Base-by-base conservation (phyloP, 345 rosid genomes). In the Salix suchowensis region DNA sequence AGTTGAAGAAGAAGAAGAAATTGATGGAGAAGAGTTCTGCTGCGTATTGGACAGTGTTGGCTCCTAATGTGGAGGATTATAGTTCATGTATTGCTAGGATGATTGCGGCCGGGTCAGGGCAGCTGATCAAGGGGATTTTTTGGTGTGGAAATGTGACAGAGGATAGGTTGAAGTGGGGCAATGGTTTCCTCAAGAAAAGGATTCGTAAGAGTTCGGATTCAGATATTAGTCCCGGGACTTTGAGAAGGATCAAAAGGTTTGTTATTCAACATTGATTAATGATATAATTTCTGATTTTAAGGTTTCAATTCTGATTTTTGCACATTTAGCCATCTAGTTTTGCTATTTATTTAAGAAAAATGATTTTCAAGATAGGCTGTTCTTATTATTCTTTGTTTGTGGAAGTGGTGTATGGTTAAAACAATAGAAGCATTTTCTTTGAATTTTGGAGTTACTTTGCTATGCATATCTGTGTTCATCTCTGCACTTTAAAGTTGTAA, bases 141-240 rank as follows among this genome's bases (percentile, higher is more conserved):
- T 96, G 99, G 97, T 91, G 96, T 78, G 99, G 99, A 0, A 95
- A 96, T 81, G 91, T 96, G 1, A 92, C 99, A 7, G 94, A 88
- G 67, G 97, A 93, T 82, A 83, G 97, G 80, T 79, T 96, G 79
- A 93, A 74, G 30, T 88, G 91, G 87, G 97, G 97, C 0, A 82
- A 93, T 70, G 94, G 89, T 68, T 88, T 93, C 76, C 74, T 92
- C 85, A 90, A 77, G 84, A 86, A 71, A 70, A 89, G 86, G 85
- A 46, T 92, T 79, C 83, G 81, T 52, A 83, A 78, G 30, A 85
- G 84, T 23, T 74, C 84, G 39, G 79, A 80, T 61, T 73, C 87
- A 4, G 87, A 90, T 61, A 83, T 96, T 74, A 87, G 92, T 73
- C 94, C 92, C 0, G 91, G 68, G 10, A 75, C 97, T 34, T 23